Base-by-base conservation (phyloP, 2,329 filamentous ascomycete species). In the Neopestalotiopsis sp. region DNA sequence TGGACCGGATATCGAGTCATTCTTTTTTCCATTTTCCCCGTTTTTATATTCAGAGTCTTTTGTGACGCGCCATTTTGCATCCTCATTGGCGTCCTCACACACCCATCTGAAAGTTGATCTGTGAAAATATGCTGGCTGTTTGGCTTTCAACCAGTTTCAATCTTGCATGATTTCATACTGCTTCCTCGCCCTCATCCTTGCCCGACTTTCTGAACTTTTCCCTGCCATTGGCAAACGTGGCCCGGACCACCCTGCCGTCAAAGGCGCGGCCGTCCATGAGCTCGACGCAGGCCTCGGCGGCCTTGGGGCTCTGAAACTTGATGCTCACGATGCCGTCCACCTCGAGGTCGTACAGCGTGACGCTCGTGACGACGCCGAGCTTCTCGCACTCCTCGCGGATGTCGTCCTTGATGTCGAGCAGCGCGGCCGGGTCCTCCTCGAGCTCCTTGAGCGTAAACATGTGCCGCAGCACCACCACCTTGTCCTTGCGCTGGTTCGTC, bases 371-470 rank as follows among this genome's bases (percentile, higher is more conserved):
- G 30, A 91, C 87, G 3, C 96, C 96, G 14, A 96, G 84, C 81
- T 97, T 97, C 69, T 89, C 87, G 79, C 94, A 97, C 81, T 97
- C 95, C 65, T 97, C 94, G 61, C 93, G 89, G 68, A 98, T 93
- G 78, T 99, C 96, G 79, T 97, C 92, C 78, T 97, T 97, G 82
- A 98, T 97, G 71, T 98, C 95, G 49, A 97, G 84, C 70, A 97
- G 87, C 1, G 92, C 93, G 0, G 90, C 90, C 1, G 93, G 90
- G 75, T 98, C 95, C 77, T 97, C 93, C 74, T 94, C 91, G 32
- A 98, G 86, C 82, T 97, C 94, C 71, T 91, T 79, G 57, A 95
- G 85, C 1, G 94, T 97, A 81, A 99, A 99, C 92, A 97, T 97
- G 81, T 97, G 91, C 77, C 94, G 94, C 72, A 99, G 83, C 69